Evolutionary conservation across 2,329 filamentous ascomycete genomes (phyloP), one percentile per base, ranked within the genome.

Genomic region (Talaromyces sp.): DNA sequence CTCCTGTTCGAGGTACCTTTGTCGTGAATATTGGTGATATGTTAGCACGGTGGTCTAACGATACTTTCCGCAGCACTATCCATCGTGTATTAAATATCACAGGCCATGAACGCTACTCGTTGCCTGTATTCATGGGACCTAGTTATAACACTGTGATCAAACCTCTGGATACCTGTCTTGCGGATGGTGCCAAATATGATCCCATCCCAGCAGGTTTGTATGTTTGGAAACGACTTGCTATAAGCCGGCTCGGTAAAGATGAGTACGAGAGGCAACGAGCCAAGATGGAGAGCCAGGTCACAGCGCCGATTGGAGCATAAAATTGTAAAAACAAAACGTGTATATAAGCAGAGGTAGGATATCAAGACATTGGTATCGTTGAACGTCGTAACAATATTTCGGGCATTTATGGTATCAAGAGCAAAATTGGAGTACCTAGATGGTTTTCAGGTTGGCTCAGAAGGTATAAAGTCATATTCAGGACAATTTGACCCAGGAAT

Each of bases 1-100:
- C 64, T n/a, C 64, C 68, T 9, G 61, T 66, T 9, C 49, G 13
- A 14, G 64, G 60, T n/a, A 63, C 66, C 4, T 63, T 67, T 68
- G 66, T 68, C 11, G 67, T 70, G 19, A 66, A 70, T 27, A 65
- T 70, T 14, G 69, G 67, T 5, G 61, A 63, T 47, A 45, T 47
- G 37, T 31, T 10, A 62, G 67, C 41, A 43, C 66, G 35, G 60
- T 76, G 60, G 75, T 77, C 72, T 73, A 74, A 74, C 68, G 74
- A 39, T 76, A 61, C 47, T 11, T 62, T 65, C 39, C 57, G 59
- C 35, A 62, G 58, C 31, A 65, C 63, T 22, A 57, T 65, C 7
- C 63, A 65, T 27, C 63, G 63, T 31, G 63, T 65, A 3, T 39
- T 65, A 3, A 65, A 65, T 31, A 60, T 64, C 45, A 64, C 62